Base-by-base conservation (phyloP, 1,284 basidiomycete genomes). In the Takashimella tepidaria region DNA sequence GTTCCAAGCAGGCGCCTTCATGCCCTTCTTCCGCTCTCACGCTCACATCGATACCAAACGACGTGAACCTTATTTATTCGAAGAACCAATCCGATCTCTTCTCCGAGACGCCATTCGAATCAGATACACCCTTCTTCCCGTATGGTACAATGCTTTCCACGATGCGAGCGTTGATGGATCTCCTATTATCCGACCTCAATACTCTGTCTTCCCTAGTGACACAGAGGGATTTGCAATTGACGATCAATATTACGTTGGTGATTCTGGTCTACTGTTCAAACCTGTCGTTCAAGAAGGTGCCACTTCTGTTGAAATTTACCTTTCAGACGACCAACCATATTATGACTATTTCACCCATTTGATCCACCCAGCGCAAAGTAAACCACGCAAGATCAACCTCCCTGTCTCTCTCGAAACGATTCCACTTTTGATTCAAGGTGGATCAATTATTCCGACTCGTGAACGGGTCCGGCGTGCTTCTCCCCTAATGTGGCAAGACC, bases 11-110 rank as follows among this genome's bases (percentile, higher is more conserved):
- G 96, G 95, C 24, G 84, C 87, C 11, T 96, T 98, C 74, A 87
- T 87, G 60, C 95, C 95, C 3, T 99, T 99, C 83, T 95, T 98
- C 86, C 84, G 95, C 50, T 95, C 95, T 0, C 96, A 98, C 75
- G 96, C 95, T 4, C 93, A 98, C 74, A 87, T 97, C 65, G 96
- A 99, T 75, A 96, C 95, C 43, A 98, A 98, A 78, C 85, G 96
- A 42, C 85, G 95, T 46, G 96, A 99, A 75, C 95, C 95, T 0
- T 98, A 87, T 79, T 81, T 98, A 0, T 82, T 89, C 50, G 89
- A 92, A 16, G 87, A 96, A 67, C 92, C 92, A 0, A 86, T 89
- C 77, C 87, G 88, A 76, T 80, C 83, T 37, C 86, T 91, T 43
- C 76, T 98, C 26, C 83, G 87, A 27, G 85, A 90, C 60, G 81